Percentiles rank a stretch among this genome's conserved stretches.
Conservation (phyloP, 805 yeast species). For the Starmerella gropengiesseri region DNA sequence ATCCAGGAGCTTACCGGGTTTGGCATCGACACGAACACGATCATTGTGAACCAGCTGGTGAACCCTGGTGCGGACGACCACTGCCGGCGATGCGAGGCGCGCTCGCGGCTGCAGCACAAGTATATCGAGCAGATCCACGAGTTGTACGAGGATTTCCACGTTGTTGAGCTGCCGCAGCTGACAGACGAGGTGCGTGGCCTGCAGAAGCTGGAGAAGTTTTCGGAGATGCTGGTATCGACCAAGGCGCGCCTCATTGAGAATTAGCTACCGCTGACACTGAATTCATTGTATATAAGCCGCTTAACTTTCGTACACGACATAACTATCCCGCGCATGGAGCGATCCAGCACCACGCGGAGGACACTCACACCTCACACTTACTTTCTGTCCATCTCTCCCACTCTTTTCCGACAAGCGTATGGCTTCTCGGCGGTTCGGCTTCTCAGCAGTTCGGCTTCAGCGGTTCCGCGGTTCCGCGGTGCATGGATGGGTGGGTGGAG, state of each 20-base stretch:
- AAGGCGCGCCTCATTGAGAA: conserved; percentile 35
- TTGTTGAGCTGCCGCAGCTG: conserved; percentile 88
- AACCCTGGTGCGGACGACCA: conserved; percentile 61
- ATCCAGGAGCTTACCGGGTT: conserved; percentile 91
- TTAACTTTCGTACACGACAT: too few relatives aligned
- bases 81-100: conserved; percentile 82
- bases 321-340: too few relatives aligned
- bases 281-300: too few relatives aligned
- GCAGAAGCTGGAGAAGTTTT: conserved; percentile 71
- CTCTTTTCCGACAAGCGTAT: too few relatives aligned
- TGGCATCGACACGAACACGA: conserved; percentile 93
- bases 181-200: conserved; percentile 93
- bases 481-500: too few relatives aligned
- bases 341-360: too few relatives aligned
- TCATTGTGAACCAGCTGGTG: conserved; percentile 86
- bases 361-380: too few relatives aligned
- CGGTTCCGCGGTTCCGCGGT: too few relatives aligned
- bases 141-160: conserved; percentile 91
- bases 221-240: conserved; percentile 70
- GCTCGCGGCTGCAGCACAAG: conserved; percentile 93
- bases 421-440: too few relatives aligned
- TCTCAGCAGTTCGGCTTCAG: too few relatives aligned
- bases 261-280: not conserved
- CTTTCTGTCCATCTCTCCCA: too few relatives aligned
- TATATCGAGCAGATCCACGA: conserved; percentile 92